Evolutionary conservation across 257 asterid genomes (phyloP).

Genomic region (Nicotiana otophora): DNA sequence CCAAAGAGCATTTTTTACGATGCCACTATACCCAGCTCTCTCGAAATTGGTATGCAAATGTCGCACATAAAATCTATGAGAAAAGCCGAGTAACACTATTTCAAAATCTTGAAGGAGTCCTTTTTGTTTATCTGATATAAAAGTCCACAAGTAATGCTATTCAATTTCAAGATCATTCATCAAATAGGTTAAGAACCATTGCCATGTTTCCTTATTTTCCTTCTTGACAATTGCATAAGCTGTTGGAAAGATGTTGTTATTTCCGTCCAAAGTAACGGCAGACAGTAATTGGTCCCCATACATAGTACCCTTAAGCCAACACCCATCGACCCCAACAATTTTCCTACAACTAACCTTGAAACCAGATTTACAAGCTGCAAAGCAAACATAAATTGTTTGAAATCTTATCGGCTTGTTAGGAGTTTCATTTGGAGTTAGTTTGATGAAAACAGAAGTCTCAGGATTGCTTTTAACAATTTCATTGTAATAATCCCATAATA

Average conservation of each 20-base stretch:
- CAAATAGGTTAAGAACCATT: not conserved
- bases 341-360: not conserved
- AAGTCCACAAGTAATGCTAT: not conserved
- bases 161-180: not conserved
- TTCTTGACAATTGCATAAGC: slow-evolving; percentile 14
- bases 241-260: slow-evolving; percentile 9
- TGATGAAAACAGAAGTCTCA: not conserved
- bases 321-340: too few relatives aligned
- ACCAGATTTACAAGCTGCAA: not conserved
- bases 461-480: not conserved
- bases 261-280: slow-evolving; percentile 7
- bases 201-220: slow-evolving; percentile 10
- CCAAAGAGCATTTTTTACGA: not conserved
- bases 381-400: not conserved
- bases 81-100: not conserved
- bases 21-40: not conserved
- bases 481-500: not conserved
- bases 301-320: too few relatives aligned
- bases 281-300: not conserved
- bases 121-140: slow-evolving; percentile 19
- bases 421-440: not conserved
- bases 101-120: slow-evolving; percentile 10
- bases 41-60: slow-evolving; percentile 6
- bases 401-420: not conserved
- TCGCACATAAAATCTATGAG: slow-evolving; percentile 4